Evolutionary conservation across 768 basidiomycete genomes (phyloP).

Genomic region (Suillus subalutaceus): DNA sequence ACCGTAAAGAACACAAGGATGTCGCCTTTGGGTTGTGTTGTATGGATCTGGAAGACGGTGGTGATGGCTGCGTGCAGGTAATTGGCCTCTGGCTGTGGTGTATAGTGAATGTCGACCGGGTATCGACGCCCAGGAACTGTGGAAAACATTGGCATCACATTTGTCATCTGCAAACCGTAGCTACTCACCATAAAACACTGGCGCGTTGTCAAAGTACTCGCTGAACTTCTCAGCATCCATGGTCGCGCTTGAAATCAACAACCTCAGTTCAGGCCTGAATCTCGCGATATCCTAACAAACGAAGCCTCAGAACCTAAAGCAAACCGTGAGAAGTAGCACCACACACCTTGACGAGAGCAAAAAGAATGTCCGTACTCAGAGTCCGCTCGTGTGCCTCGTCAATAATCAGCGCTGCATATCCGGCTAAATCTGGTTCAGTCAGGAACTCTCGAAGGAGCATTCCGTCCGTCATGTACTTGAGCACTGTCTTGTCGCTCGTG

Average conservation of each 20-base stretch:
- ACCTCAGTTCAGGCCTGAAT: conserved; percentile 90
- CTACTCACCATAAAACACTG: conserved; percentile 84
- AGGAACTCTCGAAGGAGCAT: conserved; percentile 97
- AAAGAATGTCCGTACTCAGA: conserved; percentile 96
- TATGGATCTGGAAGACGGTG: conserved; percentile 98
- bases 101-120: conserved; percentile 98
- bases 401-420: conserved; percentile 94
- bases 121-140: conserved; percentile 95
- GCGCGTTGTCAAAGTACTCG: conserved; percentile 95
- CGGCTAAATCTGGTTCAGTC: conserved; percentile 95
- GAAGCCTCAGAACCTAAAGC: conserved; percentile 30
- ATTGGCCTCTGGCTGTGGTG: conserved; percentile 98
- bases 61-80: conserved; percentile 99
- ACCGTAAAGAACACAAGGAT: conserved; percentile 97
- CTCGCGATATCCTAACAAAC: conserved; percentile 84
- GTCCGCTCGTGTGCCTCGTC: conserved; percentile 99
- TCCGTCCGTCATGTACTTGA: conserved; percentile 99
- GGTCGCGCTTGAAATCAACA: conserved; percentile 95
- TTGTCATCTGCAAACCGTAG: conserved; percentile 7
- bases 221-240: conserved; percentile 98
- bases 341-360: conserved; percentile 97
- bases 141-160: conserved; percentile 13
- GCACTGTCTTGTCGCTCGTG: conserved; percentile 97
- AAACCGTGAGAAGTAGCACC: conserved; percentile 11
- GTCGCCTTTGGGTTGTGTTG: conserved; percentile 96